Conservation (phyloP, 2,329 filamentous ascomycete genomes). For the Xenosphaeropsis pyriputrescens region DNA sequence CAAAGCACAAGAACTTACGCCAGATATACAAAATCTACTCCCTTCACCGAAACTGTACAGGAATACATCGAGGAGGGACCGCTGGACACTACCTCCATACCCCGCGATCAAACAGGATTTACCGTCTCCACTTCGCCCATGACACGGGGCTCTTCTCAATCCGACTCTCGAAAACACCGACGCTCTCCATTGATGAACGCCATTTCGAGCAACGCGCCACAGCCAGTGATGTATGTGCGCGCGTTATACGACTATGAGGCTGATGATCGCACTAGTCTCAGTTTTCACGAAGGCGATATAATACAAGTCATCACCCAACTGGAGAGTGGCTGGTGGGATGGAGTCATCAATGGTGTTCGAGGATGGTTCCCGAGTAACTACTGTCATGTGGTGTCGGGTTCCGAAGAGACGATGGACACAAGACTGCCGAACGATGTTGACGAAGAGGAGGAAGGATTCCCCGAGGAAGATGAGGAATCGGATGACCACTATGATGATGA, state of each 20-base stretch:
- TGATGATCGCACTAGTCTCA: conserved; percentile 91
- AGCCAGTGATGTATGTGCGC: conserved; percentile 74
- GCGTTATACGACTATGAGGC: conserved; percentile 97
- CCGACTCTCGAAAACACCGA: conserved; percentile 2
- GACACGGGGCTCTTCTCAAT: conserved; percentile 1
- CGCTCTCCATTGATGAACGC: conserved; percentile 38
- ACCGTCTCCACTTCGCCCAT: conserved; percentile 5
- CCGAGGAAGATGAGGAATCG: conserved; percentile 52
- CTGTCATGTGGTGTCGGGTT: conserved; percentile 70
- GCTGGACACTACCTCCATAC: not conserved
- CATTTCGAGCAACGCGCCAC: conserved; percentile 41
- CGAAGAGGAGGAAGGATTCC: conserved; percentile 51
- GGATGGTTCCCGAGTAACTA: conserved; percentile 99
- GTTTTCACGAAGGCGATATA: conserved; percentile 91
- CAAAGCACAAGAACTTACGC: conserved; percentile 10
- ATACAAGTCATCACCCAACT: conserved; percentile 98
- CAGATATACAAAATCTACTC: conserved; percentile 5
- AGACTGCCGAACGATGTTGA: conserved; percentile 34
- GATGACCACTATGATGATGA: conserved; percentile 45
- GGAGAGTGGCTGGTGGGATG: conserved; percentile 99
- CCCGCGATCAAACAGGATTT: conserved; percentile 2
- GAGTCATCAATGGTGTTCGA: conserved; percentile 88
- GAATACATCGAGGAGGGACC: conserved; percentile 6
- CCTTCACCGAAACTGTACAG: conserved; percentile 6
- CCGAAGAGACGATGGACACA: conserved; percentile 26